phyloP scores from a whole-genome alignment of 345 rosid species.

The Citrus sinensis region DNA sequence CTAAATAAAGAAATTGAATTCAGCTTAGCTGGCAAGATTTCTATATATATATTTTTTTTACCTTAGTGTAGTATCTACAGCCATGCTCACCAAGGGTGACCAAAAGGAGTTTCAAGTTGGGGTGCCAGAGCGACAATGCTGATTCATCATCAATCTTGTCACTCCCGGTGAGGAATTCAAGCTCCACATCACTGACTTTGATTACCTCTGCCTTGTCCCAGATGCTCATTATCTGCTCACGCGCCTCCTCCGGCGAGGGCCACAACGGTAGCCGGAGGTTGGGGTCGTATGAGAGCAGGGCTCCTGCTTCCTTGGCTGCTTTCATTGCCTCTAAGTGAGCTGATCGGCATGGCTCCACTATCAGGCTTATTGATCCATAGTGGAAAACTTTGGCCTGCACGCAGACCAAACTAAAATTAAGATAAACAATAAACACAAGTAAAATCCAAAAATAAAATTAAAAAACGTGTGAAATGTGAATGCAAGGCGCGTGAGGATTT shows the following conservation, averaged over 20 bases:
- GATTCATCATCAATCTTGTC: constrained; percentile 66
- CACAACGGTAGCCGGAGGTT: constrained; percentile 91
- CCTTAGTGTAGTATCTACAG: constrained; percentile 95
- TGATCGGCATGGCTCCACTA: constrained; percentile 97
- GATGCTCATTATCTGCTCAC: constrained; percentile 81
- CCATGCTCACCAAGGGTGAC: constrained; percentile 96
- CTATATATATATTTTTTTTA: not conserved
- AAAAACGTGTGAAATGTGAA: not conserved
- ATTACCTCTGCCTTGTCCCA: constrained; percentile 97
- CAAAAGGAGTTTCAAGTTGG: constrained; percentile 73
- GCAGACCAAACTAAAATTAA: not conserved
- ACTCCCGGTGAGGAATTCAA: constrained; percentile 88
- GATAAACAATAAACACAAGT: not conserved
- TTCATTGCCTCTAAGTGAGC: constrained; percentile 93
- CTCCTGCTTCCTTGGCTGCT: constrained; percentile 86
- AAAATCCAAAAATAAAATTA: not conserved
- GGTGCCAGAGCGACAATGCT: constrained; percentile 88
- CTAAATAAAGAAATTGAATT: not conserved
- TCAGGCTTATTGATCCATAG: constrained; percentile 95
- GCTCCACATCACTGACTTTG: constrained; percentile 94
- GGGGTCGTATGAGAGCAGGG: constrained; percentile 91
- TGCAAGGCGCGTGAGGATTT: not conserved
- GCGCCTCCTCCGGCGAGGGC: constrained; percentile 88
- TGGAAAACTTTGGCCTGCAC: constrained; percentile 82
- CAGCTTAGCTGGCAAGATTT: not conserved